Conservation (phyloP, 148 eudicot genomes). For the Amaranthus palmeri region DNA sequence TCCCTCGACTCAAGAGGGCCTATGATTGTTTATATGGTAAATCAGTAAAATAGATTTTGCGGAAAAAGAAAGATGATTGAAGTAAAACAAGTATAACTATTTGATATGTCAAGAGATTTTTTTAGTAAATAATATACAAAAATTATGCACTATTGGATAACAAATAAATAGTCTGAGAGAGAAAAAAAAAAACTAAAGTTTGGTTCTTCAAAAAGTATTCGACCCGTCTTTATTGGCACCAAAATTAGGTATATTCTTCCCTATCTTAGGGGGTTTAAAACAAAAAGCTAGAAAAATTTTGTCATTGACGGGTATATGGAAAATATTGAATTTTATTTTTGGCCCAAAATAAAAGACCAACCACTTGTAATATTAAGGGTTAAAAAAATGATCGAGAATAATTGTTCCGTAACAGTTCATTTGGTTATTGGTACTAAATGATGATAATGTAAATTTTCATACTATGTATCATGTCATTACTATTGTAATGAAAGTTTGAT, state of each 20-base stretch:
- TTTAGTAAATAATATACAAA: background rate
- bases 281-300: background rate
- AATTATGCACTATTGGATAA: background rate
- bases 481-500: too few relatives aligned
- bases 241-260: slow-evolving; percentile 5
- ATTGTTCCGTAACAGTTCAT: background rate
- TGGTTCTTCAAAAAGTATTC: too few relatives aligned
- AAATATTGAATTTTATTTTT: background rate
- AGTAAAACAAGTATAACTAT: too few relatives aligned
- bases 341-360: too few relatives aligned
- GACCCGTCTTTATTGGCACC: background rate
- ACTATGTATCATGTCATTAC: too few relatives aligned
- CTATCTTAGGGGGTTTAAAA: background rate
- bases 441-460: background rate
- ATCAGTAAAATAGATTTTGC: too few relatives aligned
- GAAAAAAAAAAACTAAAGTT: too few relatives aligned
- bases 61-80: too few relatives aligned
- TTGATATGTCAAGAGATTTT: background rate
- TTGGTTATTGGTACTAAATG: background rate
- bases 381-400: background rate
- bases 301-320: background rate
- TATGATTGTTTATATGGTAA: too few relatives aligned
- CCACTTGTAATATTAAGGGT: background rate
- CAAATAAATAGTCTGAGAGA: background rate
- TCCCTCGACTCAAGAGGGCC: too few relatives aligned